A percentile compares a stretch with the other conserved stretches of the same genome.
Evolutionary conservation across 306 rosid species (phyloP).

Genomic region (Clitoria ternatea): DNA sequence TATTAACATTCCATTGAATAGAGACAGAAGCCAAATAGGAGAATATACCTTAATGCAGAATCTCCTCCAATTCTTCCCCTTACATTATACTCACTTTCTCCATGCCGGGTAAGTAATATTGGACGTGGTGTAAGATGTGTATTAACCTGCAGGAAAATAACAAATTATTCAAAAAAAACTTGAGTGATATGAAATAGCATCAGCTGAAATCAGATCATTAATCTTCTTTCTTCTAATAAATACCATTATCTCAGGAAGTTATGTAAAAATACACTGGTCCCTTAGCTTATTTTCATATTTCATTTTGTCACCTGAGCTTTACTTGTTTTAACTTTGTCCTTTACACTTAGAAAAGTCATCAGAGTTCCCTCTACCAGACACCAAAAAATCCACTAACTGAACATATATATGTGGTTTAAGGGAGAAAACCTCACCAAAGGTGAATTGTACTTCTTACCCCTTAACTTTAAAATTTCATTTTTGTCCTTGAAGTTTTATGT

Average conservation of each 20-base stretch:
- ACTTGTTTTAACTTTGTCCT: neutral
- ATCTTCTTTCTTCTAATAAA: slow-evolving; percentile 16
- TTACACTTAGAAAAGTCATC: neutral
- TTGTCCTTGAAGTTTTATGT: neutral
- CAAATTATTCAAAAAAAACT: slow-evolving; percentile 1
- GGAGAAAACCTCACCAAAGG: neutral
- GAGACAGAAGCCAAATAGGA: neutral
- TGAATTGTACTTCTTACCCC: neutral
- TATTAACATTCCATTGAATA: neutral
- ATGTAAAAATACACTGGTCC: neutral
- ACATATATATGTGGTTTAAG: neutral
- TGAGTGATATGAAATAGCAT: neutral
- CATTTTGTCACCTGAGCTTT: neutral
- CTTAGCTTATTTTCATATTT: neutral
- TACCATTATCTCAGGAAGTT: neutral
- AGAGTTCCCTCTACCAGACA: neutral
- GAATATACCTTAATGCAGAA: slow-evolving; percentile 68
- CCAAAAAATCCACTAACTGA: neutral
- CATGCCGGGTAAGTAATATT: slow-evolving; percentile 93
- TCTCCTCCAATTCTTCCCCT: slow-evolving; percentile 98
- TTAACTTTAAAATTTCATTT: neutral
- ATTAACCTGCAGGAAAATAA: slow-evolving; percentile 62
- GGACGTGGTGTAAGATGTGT: slow-evolving; percentile 97
- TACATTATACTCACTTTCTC: slow-evolving; percentile 94
- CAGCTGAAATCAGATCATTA: neutral